These are phyloP conservation scores for Fusarium praegraminearum DNA, from an alignment of 2,329 filamentous ascomycete species.

Conservation along the genomic window DNA sequence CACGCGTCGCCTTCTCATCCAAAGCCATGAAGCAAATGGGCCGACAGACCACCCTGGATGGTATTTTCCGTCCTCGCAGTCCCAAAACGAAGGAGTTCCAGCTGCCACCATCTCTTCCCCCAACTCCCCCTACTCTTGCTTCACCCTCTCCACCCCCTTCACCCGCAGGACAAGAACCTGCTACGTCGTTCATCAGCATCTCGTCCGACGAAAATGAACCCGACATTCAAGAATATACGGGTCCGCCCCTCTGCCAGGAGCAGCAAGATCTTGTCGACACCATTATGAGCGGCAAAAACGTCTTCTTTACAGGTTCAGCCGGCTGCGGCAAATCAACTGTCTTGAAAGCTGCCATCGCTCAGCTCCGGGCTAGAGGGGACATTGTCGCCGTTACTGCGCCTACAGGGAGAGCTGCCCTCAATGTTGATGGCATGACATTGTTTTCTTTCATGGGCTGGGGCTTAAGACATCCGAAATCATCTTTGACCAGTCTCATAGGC, in stretches of 20 bases:
- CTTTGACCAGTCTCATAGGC: accelerated
- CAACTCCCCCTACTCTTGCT: not conserved
- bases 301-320: slow-evolving; percentile 74
- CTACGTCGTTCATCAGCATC: not conserved
- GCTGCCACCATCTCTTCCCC: not conserved
- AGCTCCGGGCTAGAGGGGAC: slow-evolving; percentile 12
- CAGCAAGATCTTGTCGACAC: slow-evolving; percentile 53
- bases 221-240: not conserved
- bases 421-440: slow-evolving; percentile 67
- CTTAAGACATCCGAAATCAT: slow-evolving; percentile 48
- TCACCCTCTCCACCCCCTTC: not conserved
- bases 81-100: not conserved
- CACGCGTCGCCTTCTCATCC: too few relatives aligned
- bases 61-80: not conserved
- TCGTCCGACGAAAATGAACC: not conserved
- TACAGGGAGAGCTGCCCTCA: slow-evolving; percentile 69
- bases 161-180: not conserved
- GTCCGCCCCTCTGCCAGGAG: slow-evolving; percentile 34
- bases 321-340: slow-evolving; percentile 56
- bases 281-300: slow-evolving; percentile 64
- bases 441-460: slow-evolving; percentile 70
- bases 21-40: not conserved
- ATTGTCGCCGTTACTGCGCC: slow-evolving; percentile 67
- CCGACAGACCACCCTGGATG: too few relatives aligned
- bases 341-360: slow-evolving; percentile 38